Conservation (phyloP, 352 stramenopile species). For the Phytopythium helicoides region DNA sequence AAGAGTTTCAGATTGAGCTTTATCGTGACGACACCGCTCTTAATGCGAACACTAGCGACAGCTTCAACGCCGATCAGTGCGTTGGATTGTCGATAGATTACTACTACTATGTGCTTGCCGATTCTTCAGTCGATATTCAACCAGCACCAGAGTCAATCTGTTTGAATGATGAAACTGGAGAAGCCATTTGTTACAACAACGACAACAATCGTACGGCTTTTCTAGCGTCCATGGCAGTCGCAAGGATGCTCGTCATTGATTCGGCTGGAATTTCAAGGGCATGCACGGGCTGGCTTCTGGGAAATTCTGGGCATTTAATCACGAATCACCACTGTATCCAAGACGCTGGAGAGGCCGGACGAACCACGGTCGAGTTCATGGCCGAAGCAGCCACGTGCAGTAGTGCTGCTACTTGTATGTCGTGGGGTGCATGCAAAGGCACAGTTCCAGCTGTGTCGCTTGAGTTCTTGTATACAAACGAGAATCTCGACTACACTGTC, state of each 20-base stretch:
- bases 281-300: conserved; percentile 65
- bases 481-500: conserved; percentile 58
- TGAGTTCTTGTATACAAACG: conserved; percentile 42
- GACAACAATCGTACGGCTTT: conserved; percentile 31
- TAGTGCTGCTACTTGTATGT: conserved; percentile 24
- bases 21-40: conserved; percentile 22
- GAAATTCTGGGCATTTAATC: conserved; percentile 55
- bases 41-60: not conserved
- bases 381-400: conserved; percentile 38
- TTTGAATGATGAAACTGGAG: no score
- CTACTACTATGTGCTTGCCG: conserved; percentile 45
- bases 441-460: conserved; percentile 40
- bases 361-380: conserved; percentile 63
- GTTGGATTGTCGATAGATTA: conserved; percentile 55
- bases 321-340: conserved; percentile 78
- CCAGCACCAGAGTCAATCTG: no score
- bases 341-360: conserved; percentile 27
- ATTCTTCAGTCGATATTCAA: conserved; percentile 35
- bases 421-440: conserved; percentile 41
- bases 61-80: conserved; percentile 25
- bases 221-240: conserved; percentile 41
- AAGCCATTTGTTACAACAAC: conserved; percentile 53
- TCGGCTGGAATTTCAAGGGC: conserved; percentile 19
- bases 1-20: conserved; percentile 56
- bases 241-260: conserved; percentile 50